Conservation (phyloP, 768 basidiomycete species). For the Gloeophyllum trabeum region DNA sequence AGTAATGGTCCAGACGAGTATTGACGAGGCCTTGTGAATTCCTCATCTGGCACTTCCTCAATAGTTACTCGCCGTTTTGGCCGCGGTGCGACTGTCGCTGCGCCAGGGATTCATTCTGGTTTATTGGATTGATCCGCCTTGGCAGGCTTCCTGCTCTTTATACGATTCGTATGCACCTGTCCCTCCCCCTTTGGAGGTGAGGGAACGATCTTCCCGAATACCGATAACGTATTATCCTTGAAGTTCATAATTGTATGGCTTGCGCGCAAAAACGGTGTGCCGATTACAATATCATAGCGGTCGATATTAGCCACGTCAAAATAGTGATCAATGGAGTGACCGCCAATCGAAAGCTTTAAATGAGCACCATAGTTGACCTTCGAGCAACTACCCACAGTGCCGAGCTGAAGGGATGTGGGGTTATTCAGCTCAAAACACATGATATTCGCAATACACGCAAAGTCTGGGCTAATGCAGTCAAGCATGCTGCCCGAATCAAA, state of each 20-base stretch:
- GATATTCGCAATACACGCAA: conserved; percentile 8
- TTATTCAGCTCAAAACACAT: conserved; percentile 6
- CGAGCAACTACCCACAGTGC: conserved; percentile 18
- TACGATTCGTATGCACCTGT: conserved; percentile 9
- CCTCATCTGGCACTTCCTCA: too few species aligned
- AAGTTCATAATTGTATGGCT: conserved; percentile 4
- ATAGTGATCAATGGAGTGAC: conserved; percentile 7
- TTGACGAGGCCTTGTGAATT: too few species aligned
- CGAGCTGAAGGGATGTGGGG: conserved; percentile 18
- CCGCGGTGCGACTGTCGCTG: too few species aligned
- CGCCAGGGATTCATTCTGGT: too few species aligned
- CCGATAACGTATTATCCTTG: conserved; percentile 3
- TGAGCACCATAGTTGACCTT: conserved; percentile 17
- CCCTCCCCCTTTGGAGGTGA: conserved; percentile 21
- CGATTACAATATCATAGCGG: conserved; percentile 23
- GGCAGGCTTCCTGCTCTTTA: not conserved
- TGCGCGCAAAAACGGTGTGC: conserved; percentile 20
- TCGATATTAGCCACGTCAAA: conserved; percentile 25
- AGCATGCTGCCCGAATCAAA: conserved; percentile 15
- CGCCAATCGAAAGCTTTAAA: conserved; percentile 5
- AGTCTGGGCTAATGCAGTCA: conserved; percentile 12
- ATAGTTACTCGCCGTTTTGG: too few species aligned
- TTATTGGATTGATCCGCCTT: too few species aligned
- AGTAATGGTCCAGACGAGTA: too few species aligned
- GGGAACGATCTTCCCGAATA: conserved; percentile 14